These are phyloP conservation scores for Macadamia tetraphylla DNA, from an alignment of 164 flowering plant genomes.

Conservation along the genomic window DNA sequence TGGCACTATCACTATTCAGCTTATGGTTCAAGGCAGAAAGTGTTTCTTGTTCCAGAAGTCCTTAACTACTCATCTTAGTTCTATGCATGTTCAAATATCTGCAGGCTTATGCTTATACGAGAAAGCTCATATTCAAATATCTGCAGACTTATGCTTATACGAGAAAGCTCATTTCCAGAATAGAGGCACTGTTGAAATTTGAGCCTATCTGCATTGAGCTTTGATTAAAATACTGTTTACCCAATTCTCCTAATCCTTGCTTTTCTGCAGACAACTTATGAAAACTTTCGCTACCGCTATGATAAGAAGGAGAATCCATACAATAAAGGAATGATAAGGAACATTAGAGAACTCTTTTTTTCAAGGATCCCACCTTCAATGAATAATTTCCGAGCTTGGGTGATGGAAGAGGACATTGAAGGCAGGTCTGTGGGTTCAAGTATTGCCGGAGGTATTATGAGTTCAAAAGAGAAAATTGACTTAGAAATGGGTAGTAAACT, in stretches of 20 bases:
- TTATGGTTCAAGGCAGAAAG: no score
- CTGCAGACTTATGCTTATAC: no score
- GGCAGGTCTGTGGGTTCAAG: slow-evolving; percentile 19
- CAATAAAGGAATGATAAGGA: slow-evolving; percentile 43
- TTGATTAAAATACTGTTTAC: not conserved
- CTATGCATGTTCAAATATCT: no score
- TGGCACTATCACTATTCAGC: no score
- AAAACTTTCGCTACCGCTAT: slow-evolving; percentile 86
- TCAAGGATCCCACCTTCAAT: slow-evolving; percentile 57
- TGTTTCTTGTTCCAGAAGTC: no score
- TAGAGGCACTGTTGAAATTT: no score
- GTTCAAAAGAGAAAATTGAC: slow-evolving; percentile 59
- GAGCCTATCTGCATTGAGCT: no score
- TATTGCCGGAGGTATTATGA: slow-evolving; percentile 21
- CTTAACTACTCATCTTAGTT: no score
- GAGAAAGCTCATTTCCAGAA: no score
- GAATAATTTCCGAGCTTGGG: slow-evolving; percentile 52
- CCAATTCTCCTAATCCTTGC: not conserved
- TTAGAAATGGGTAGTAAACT: slow-evolving; percentile 53
- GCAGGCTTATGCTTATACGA: no score
- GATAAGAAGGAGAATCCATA: slow-evolving; percentile 86
- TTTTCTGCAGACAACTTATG: slow-evolving; percentile 78
- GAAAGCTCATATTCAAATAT: no score
- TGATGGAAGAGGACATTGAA: slow-evolving; percentile 35
- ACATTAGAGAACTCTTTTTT: slow-evolving; percentile 48